Base-by-base conservation (phyloP, 2,329 filamentous ascomycete genomes). In the Fusarium sp. region DNA sequence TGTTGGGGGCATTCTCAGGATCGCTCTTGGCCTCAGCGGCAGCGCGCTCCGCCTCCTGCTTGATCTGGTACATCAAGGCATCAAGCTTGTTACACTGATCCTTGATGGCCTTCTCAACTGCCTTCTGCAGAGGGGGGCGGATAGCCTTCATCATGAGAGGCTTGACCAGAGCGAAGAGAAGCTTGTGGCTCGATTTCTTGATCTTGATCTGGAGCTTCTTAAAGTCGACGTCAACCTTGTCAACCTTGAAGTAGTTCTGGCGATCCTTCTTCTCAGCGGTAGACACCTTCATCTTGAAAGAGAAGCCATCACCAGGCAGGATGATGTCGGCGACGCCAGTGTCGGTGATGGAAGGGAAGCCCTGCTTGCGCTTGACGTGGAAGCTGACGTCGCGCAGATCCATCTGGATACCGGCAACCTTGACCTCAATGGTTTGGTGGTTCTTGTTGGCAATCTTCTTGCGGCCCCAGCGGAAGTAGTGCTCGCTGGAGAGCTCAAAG, bases 391-490 rank as follows among this genome's bases (percentile, higher is more conserved):
- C 93, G 70, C 87, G 88, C 46, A 98, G 85, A 73, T 99, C 96
- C 84, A 95, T 93, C 84, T 99, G 96, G 40, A 99, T 86, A 58
- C 96, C 95, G 23, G 92, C 91, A 3, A 96, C 91, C 67, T 93
- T 91, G 68, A 98, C 85, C 84, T 96, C 93, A 2, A 86, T 84
- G 79, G 90, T 90, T 81, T 97, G 94, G 81, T 92, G 90, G 80
- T 89, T 90, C 84, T 90, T 93, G 85, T 87, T 96, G 74, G 86
- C 83, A 74, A 93, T 86, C 78, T 90, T 90, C 89, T 96, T 97
- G 77, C 96, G 93, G 36, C 95, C 96, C 90, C 92, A 97, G 72
- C 92, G 90, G 87, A 94, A 93, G 83, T 96, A 96, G 83, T 98
- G 96, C 82, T 98, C 94, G 77, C 89, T 96, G 64, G 90, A 88